Percentiles rank a stretch among this genome's conserved stretches.
phyloP scores from a whole-genome alignment of 257 asterid species.

The Nicotiana sylvestris region DNA sequence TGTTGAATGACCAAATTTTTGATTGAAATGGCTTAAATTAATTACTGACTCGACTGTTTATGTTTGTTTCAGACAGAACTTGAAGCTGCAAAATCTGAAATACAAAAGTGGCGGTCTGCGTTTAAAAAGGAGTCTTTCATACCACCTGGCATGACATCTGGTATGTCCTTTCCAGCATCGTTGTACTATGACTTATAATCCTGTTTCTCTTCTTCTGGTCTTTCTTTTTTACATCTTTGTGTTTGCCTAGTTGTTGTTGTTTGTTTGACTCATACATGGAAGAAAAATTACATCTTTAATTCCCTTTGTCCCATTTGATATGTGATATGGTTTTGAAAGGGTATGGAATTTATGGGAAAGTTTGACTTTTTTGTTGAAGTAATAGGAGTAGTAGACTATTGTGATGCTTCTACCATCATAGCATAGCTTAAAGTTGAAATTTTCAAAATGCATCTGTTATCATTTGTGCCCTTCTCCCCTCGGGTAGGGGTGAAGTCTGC shows the following conservation, averaged over 20 bases:
- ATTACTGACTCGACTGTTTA: background rate
- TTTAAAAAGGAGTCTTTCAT: conserved; percentile 73
- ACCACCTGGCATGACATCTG: conserved; percentile 66
- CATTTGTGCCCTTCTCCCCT: too few species aligned
- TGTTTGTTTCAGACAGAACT: conserved; percentile 54
- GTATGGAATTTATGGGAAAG: background rate
- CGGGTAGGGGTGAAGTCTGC: too few species aligned
- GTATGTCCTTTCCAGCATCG: conserved; percentile 29
- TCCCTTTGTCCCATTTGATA: conserved; percentile 1
- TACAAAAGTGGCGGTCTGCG: conserved; percentile 89
- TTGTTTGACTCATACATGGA: background rate
- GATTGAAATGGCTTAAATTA: background rate
- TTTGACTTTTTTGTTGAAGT: background rate
- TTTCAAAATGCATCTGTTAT: background rate
- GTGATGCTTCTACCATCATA: background rate
- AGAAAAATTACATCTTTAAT: background rate
- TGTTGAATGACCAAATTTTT: background rate
- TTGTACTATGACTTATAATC: background rate
- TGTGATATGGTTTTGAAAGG: background rate
- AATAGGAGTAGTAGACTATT: background rate
- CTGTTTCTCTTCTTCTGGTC: background rate
- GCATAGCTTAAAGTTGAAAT: background rate
- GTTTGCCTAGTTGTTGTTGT: background rate
- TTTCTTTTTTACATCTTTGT: background rate
- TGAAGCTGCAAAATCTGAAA: conserved; percentile 80